Evolutionary conservation across 2,329 filamentous ascomycete species (phyloP), one percentile per base, ranked within the genome.

Genomic region (Alternaria ethzedia): DNA sequence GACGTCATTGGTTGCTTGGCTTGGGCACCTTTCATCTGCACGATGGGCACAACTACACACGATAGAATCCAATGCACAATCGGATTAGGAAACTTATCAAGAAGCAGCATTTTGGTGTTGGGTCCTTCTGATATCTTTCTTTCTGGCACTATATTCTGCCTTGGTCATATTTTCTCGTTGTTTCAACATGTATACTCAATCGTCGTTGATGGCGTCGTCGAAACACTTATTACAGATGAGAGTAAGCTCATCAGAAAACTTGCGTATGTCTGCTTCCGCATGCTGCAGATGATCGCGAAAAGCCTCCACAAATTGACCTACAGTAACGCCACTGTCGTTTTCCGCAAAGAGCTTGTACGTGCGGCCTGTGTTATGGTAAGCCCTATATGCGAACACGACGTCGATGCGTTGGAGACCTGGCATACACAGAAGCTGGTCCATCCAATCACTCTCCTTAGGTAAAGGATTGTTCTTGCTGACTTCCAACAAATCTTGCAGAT

Each of bases 1-100:
- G 55, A 70, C 68, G 68, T 68, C 68, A 70, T 70, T 70, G 57
- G 68, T 56, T 63, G 43, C 43, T 52, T 59, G 51, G 56, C 20
- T 47, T 54, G 51, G 59, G 46, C 46, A 50, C 36, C 25, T 41
- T 25, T 17, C 17, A 20, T 52, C 12, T 23, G 11, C 45, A 13
- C 26, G 0, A n/a, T 23, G 23, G 20, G 21, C 20, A n/a, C 47
- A 21, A 21, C 26, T 51, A 2, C 20, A 20, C 13, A 32, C 4
- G 4, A 6, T 26, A 20, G 13, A 7, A 20, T 12, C 15, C 2
- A n/a, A 51, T 7, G 49, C 28, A 32, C 36, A 41, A 17, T 41
- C 36, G 2, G 5, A 41, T 41, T 2, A 41, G n/a, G 36, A 41
- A 36, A 3, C 36, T 41, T n/a, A 41, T 41, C n/a, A 41, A 41